Evolutionary conservation across 306 rosid species (phyloP), one percentile per base, ranked within the genome.

Genomic region (Prunus salicina): DNA sequence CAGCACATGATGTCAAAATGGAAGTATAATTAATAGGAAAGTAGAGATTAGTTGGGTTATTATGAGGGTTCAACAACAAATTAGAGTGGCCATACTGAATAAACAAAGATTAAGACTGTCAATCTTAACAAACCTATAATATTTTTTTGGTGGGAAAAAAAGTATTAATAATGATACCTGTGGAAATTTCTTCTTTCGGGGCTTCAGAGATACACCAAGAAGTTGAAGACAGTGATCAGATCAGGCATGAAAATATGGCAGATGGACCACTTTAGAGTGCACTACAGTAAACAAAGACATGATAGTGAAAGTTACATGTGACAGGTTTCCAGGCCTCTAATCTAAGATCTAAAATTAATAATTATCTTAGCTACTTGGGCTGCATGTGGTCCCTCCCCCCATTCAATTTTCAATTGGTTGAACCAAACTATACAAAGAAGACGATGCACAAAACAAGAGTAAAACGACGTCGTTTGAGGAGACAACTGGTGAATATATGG

Each of bases 241-340:
- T 49, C 24, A 64, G 79, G 60, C 46, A 82, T 20, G 71, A 70
- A 79, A 76, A 22, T 28, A 49, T 38, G 76, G 63, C 57, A 64
- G 73, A 77, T 72, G 91, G 86, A 41, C 89, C 93, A 85, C 89
- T 56, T 82, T 38, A 22, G 43, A 72, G 78, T 63, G 78, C 46
- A 78, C 58, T 18, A 15, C 1, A 72, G 55, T 57, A 8, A 58
- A 34, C 41, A 27, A 73, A 61, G 47, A 73, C 49, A 61, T 18
- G 77, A 27, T 46, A 18, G 74, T 27, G 82, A 80, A 73, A 77
- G 79, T 41, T 62, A 75, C 90, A 84, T 79, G 91, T 81, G 90
- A 85, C 61, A 41, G 68, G 73, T 73, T 8, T 12, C 5, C 2
- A 69, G 8, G 71, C 82, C 79, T 16, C 12, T 38, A 47, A 13